A percentile compares a stretch with the other conserved stretches of the same genome.
Evolutionary conservation across 306 rosid genomes (phyloP).

Genomic region (Citrullus colocynthis): DNA sequence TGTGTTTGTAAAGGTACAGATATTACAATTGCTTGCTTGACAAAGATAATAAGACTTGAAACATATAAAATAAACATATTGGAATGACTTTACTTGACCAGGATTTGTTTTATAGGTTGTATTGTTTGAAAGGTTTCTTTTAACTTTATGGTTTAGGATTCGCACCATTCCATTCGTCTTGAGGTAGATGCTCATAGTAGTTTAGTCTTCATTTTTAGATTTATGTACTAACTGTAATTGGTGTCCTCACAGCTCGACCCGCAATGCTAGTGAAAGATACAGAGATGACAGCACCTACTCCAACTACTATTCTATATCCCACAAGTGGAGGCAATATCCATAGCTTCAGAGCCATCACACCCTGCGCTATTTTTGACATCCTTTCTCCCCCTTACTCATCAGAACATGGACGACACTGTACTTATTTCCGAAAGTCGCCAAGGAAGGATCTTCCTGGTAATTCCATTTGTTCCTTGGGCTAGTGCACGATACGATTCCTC

Average conservation of each 20-base stretch:
- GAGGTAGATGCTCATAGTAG: constrained; percentile 4
- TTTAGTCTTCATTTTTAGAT: neutral
- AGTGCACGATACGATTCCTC: neutral
- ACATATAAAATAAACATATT: neutral
- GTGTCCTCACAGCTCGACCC: constrained; percentile 59
- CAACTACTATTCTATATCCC: constrained; percentile 77
- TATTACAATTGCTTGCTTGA: neutral
- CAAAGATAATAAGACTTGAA: neutral
- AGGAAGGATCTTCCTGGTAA: constrained; percentile 69
- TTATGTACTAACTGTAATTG: constrained; percentile 13
- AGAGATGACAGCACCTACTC: constrained; percentile 71
- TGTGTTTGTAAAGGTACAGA: neutral
- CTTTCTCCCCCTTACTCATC: constrained; percentile 85
- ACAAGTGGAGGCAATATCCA: constrained; percentile 89
- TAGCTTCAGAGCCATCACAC: constrained; percentile 73
- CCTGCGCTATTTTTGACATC: constrained; percentile 91
- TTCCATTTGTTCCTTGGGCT: neutral
- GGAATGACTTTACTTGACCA: too few species aligned
- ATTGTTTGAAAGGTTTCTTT: neutral
- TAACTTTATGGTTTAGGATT: neutral
- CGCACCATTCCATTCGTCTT: neutral
- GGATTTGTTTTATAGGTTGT: too few species aligned
- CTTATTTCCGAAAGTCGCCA: constrained; percentile 65
- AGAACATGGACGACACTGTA: constrained; percentile 72
- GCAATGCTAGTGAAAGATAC: constrained; percentile 65